Evolutionary conservation across 1,284 basidiomycete species (phyloP), one percentile per base, ranked within the genome.

Genomic region (Ganoderma multipileum): DNA sequence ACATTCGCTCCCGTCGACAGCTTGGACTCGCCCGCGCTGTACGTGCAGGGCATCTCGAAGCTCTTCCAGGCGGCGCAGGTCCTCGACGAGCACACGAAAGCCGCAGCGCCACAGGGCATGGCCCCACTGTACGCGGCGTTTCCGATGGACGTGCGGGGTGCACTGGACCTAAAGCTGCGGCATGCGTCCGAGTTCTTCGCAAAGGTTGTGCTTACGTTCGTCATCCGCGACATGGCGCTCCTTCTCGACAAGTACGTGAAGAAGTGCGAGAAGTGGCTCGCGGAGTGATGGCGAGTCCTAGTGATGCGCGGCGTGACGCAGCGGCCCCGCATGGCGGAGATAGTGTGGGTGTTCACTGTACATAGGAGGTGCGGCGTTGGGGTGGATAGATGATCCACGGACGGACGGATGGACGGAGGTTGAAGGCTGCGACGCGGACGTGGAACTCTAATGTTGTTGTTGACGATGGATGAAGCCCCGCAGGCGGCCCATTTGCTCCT

Each of bases 221-320:
- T 99, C 71, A 88, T 99, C 76, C 91, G 93, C 61, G 92, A 94
- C 78, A 84, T 94, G 72, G 91, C 92, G 61, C 90, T 90, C 74
- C 84, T 98, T 67, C 85, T 98, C 73, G 97, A 98, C 84, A 96
- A 95, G 82, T 95, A 94, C 79, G 93, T 91, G 73, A 95, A 95
- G 85, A 93, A 93, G 78, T 93, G 92, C 80, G 93, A 94, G 81
- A 94, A 94, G 81, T 94, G 93, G 92, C 85, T 95, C 54, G 92
- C 89, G 50, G 93, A 95, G 77, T 94, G 74, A 67, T 50, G 47
- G 23, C 47, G 23, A 50, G 47, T 33, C 33, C 33, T 26, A 12
- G 12, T 50, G 47, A 44, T 61, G 58, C 23, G 39, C 33, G 36
- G 38, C 39, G 38, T 23, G 47, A 26, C 23, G 38, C 47, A n/a